Evolutionary conservation across 345 rosid species (phyloP).

Genomic region (Eucalyptus melliodora): DNA sequence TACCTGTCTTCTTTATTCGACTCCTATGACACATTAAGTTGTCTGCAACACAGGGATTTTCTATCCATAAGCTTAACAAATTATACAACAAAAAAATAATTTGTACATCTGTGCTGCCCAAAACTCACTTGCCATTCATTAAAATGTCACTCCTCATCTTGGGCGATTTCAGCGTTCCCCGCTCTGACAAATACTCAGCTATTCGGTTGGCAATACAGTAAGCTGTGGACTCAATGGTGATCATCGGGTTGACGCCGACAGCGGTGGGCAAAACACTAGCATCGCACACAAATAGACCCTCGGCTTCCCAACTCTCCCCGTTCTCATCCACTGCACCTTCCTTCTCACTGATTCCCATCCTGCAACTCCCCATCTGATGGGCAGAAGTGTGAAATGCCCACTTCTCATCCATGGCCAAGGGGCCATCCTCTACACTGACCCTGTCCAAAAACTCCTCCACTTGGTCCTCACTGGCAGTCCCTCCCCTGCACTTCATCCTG

Average conservation of each 20-base stretch:
- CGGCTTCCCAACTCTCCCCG: constrained; percentile 68
- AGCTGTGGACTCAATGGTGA: constrained; percentile 41
- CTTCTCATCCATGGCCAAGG: constrained; percentile 8
- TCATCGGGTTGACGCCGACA: constrained; percentile 62
- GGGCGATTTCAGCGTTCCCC: not conserved
- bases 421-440: constrained; percentile 22
- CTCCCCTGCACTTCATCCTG: constrained; percentile 28
- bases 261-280: constrained; percentile 56
- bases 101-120: not conserved
- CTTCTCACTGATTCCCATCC: constrained; percentile 31
- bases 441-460: constrained; percentile 36
- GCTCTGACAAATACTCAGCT: not conserved
- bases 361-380: constrained; percentile 71
- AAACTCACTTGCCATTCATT: not conserved
- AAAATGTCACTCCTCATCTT: not conserved
- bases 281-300: constrained; percentile 48
- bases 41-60: not conserved
- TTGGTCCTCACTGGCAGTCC: constrained; percentile 4
- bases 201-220: not conserved
- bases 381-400: constrained; percentile 36
- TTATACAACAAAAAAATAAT: not conserved
- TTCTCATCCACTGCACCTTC: constrained; percentile 52
- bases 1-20: not conserved
- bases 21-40: not conserved
- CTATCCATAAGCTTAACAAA: not conserved